These are phyloP conservation scores for Anthracocystis panici-leucophaei DNA, from an alignment of 1,284 basidiomycete species.

Conservation along the genomic window DNA sequence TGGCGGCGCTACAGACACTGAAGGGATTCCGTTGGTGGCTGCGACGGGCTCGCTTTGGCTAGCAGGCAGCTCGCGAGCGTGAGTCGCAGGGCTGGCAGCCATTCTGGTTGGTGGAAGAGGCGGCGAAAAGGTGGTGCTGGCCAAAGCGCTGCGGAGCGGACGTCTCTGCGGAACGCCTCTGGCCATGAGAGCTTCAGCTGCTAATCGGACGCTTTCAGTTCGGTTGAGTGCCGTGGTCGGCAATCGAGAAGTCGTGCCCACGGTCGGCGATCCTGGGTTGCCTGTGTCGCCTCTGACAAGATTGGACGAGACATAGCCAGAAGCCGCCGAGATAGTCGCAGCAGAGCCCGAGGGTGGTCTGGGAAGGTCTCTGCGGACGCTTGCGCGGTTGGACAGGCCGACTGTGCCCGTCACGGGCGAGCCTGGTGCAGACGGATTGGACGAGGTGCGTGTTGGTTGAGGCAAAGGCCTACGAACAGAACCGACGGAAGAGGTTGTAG, in stretches of 20 bases:
- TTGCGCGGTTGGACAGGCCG: slow-evolving; percentile 29
- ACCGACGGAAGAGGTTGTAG: slow-evolving; percentile 44
- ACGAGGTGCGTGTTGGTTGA: slow-evolving; percentile 43
- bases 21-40: slow-evolving; percentile 3
- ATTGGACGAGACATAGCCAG: slow-evolving; percentile 20
- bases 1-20: neutral
- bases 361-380: slow-evolving; percentile 43
- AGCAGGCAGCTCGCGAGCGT: slow-evolving; percentile 20
- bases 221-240: slow-evolving; percentile 44
- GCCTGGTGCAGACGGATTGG: slow-evolving; percentile 38
- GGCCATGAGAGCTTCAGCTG: slow-evolving; percentile 63
- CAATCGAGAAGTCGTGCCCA: slow-evolving; percentile 25
- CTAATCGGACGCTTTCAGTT: slow-evolving; percentile 56
- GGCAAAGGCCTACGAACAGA: slow-evolving; percentile 45
- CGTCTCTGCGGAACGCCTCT: slow-evolving; percentile 53
- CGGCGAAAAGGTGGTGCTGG: slow-evolving; percentile 46
- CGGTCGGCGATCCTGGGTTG: slow-evolving; percentile 31
- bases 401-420: slow-evolving; percentile 24
- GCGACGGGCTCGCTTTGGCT: slow-evolving; percentile 48
- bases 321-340: slow-evolving; percentile 36
- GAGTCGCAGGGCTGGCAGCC: slow-evolving; percentile 12
- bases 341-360: slow-evolving; percentile 39
- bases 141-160: slow-evolving; percentile 39
- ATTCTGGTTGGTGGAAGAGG: slow-evolving; percentile 29
- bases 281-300: slow-evolving; percentile 17